These are phyloP conservation scores for Lachnellula occidentalis DNA, from an alignment of 2,329 filamentous ascomycete species.

Conservation along the genomic window DNA sequence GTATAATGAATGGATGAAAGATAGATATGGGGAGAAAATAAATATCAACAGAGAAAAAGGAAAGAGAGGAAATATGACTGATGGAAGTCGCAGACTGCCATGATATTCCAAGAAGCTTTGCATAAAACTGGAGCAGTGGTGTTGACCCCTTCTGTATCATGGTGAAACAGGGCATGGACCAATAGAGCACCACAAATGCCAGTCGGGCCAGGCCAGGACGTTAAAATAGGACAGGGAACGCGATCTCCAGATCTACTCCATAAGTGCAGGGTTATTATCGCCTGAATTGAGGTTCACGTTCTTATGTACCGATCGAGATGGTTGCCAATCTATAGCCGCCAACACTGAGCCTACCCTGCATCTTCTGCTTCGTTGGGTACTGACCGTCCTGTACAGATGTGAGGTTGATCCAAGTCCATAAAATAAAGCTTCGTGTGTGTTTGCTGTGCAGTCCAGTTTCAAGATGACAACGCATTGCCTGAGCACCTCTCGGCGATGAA, in stretches of 20 bases:
- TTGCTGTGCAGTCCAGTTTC: background rate
- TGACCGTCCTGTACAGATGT: too few species aligned
- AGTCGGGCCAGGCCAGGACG: background rate
- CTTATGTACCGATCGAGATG: background rate
- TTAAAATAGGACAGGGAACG: background rate
- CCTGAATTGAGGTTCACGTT: background rate
- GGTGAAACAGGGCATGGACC: constrained; percentile 13
- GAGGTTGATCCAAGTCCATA: background rate
- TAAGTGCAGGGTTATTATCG: background rate
- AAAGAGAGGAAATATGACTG: constrained; percentile 2
- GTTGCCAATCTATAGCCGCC: background rate
- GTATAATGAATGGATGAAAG: constrained; percentile 14
- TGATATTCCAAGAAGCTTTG: constrained; percentile 16
- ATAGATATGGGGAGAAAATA: constrained; percentile 1
- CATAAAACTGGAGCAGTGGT: constrained; percentile 16
- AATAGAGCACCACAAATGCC: background rate
- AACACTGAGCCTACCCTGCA: background rate
- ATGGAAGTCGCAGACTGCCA: constrained; percentile 19
- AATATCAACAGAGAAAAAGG: constrained; percentile 1
- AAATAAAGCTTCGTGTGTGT: constrained; percentile 1
- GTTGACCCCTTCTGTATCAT: constrained; percentile 19
- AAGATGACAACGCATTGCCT: background rate
- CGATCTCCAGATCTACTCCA: too few species aligned
- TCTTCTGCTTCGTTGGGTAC: background rate
- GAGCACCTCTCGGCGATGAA: constrained; percentile 8